A percentile compares a stretch with the other conserved stretches of the same genome.
phyloP scores from a whole-genome alignment of 2,329 filamentous ascomycete genomes.

The Stemphylium vesicarium region DNA sequence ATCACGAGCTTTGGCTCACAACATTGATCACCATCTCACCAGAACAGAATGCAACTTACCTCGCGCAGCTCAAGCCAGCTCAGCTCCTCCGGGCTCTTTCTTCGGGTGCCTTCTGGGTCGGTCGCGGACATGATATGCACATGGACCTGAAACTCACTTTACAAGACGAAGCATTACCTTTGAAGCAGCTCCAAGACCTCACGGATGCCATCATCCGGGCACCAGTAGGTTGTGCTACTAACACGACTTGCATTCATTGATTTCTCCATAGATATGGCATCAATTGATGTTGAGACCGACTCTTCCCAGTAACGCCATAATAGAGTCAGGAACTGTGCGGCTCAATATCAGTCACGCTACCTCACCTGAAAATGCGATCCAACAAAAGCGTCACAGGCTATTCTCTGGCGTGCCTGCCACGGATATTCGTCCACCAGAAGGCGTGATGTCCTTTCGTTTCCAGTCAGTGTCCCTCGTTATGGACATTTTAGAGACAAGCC shows the following conservation, averaged over 20 bases:
- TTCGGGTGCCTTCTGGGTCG: slow-evolving; percentile 42
- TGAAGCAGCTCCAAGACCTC: slow-evolving; percentile 27
- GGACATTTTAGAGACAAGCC: slow-evolving; percentile 25
- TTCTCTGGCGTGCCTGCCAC: slow-evolving; percentile 28
- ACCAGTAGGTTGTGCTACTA: slow-evolving; percentile 27
- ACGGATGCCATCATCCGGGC: slow-evolving; percentile 34
- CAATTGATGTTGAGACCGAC: slow-evolving; percentile 40
- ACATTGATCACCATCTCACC: slow-evolving; percentile 46
- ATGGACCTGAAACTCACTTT: slow-evolving; percentile 36
- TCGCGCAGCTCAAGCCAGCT: slow-evolving; percentile 24
- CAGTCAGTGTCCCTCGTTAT: slow-evolving; percentile 37
- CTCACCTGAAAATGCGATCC: slow-evolving; percentile 2
- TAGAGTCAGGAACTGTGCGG: slow-evolving; percentile 16
- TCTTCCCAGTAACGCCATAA: slow-evolving; percentile 10
- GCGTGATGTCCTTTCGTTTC: slow-evolving; percentile 30
- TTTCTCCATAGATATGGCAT: slow-evolving; percentile 39
- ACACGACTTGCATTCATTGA: background rate
- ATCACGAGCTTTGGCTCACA: slow-evolving; percentile 46
- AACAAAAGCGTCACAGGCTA: slow-evolving; percentile 28
- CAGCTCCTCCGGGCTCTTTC: slow-evolving; percentile 28
- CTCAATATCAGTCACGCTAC: slow-evolving; percentile 31
- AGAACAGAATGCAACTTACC: slow-evolving; percentile 30
- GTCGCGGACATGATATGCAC: slow-evolving; percentile 40
- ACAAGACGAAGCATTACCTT: slow-evolving; percentile 31
- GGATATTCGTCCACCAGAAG: slow-evolving; percentile 42